A percentile compares a stretch with the other conserved stretches of the same genome.
Conservation (phyloP, 2,329 filamentous ascomycete species). For the Sclerotinia glacialis region DNA sequence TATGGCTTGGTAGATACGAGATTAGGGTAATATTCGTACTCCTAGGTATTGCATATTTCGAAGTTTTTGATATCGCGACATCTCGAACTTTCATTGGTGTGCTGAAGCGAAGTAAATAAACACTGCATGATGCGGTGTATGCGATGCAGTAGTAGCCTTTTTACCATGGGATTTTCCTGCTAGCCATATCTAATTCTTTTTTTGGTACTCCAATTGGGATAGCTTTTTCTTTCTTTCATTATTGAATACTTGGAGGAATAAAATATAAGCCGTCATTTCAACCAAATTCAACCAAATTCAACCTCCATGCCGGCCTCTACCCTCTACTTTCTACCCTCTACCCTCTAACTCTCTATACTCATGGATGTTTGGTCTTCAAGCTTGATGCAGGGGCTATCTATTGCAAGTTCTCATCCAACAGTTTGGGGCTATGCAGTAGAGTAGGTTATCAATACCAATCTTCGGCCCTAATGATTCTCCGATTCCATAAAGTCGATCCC, state of each 20-base stretch:
- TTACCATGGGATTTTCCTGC: background rate
- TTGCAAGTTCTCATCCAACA: background rate
- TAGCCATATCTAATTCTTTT: background rate
- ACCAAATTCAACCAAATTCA: background rate
- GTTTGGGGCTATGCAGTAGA: background rate
- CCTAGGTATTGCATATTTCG: background rate
- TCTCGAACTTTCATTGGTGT: background rate
- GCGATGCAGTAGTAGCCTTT: conserved; percentile 2
- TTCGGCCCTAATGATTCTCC: conserved; percentile 3
- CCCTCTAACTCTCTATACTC: no score
- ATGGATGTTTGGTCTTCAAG: background rate
- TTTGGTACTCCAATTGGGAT: background rate
- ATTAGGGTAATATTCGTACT: background rate
- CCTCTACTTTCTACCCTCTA: no score
- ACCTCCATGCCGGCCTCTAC: background rate
- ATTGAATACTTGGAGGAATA: background rate
- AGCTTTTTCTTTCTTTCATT: background rate
- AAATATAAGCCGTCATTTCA: background rate
- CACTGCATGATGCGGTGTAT: background rate
- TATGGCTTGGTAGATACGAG: background rate
- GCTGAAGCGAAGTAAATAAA: background rate
- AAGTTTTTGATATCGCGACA: background rate
- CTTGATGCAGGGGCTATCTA: conserved; percentile 1
- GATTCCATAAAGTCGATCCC: background rate
- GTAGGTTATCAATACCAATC: conserved; percentile 5